Base-by-base conservation (phyloP, 345 rosid species). In the Aquilaria malaccensis region DNA sequence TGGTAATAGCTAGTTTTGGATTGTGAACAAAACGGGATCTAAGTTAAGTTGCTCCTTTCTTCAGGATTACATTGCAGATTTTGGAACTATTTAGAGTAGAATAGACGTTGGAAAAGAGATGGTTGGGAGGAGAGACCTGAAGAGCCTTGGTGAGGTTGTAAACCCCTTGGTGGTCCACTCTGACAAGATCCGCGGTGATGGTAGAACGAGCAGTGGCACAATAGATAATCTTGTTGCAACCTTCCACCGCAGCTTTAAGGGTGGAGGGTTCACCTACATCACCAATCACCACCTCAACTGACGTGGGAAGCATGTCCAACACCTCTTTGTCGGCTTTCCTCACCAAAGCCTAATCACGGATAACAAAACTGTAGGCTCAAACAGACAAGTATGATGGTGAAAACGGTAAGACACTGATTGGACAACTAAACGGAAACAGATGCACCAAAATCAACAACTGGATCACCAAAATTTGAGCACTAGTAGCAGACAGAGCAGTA, bases 151-250 rank as follows among this genome's bases (percentile, higher is more conserved):
- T 74, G 69, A 94, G 87, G 68, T 89, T 89, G 76, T 79, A 89
- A 74, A 93, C 98, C 29, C 98, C 96, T 61, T 75, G 87, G 46
- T 93, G 79, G 75, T 93, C 98, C 74, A 93, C 98, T 57, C 98
- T 79, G 67, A 64, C 69, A 65, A 93, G 97, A 72, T 93, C 95
- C 2, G 79, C 97, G 13, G 98, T 89, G 62, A 89, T 84, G 60
- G 90, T 41, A 57, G 97, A 89, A 48, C 95, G 96, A 67, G 98
- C 97, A 32, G 98, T 85, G 68, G 98, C 98, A 58, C 98, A 93
- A 55, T 84, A 89, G 45, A 93, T 89, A 69, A 93, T 78, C 74
- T 93, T 93, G 66, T 72, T 90, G 83, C 97, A 93, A 70, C 95
- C 85, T 56, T 87, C 88, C 0, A 93, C 83, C 2, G 98, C 96